A percentile compares a stretch with the other conserved stretches of the same genome.
These are phyloP conservation scores for Trichosanthes cucumerina DNA, from an alignment of 306 rosid genomes.

Conservation along the genomic window DNA sequence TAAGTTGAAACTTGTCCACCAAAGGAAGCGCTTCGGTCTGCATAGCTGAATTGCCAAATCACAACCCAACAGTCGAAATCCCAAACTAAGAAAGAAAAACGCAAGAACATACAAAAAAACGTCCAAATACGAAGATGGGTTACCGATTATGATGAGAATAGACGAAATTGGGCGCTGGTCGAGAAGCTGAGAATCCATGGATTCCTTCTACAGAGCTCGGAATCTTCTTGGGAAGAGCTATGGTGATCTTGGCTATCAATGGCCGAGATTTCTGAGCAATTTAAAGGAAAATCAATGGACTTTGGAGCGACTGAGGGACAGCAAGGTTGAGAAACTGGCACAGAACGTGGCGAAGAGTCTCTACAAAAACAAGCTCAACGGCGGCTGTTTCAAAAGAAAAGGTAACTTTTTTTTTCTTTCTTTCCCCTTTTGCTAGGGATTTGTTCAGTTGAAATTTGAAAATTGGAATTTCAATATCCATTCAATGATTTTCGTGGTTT, in stretches of 20 bases:
- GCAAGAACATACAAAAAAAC: background rate
- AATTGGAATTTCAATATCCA: background rate
- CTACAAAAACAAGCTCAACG: background rate
- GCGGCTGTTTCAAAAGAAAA: background rate
- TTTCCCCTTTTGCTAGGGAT: background rate
- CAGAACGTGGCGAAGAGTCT: background rate
- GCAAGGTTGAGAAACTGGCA: background rate
- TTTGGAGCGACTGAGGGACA: background rate
- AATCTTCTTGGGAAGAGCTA: constrained; percentile 39
- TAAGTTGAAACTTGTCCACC: constrained; percentile 58
- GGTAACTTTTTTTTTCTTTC: too few relatives aligned
- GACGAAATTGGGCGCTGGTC: constrained; percentile 41
- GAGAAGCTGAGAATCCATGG: constrained; percentile 26
- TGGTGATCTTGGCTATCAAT: background rate
- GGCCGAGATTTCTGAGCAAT: background rate
- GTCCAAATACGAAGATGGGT: background rate
- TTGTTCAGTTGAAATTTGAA: background rate
- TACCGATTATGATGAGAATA: constrained; percentile 67
- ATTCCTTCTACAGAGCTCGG: constrained; percentile 26
- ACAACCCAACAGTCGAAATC: constrained; percentile 1
- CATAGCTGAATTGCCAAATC: constrained; percentile 51
- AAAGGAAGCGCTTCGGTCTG: constrained; percentile 90
- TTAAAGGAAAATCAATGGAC: background rate
- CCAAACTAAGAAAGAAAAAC: background rate
- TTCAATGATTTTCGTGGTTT: background rate